phyloP scores from a whole-genome alignment of 352 stramenopile genomes.

The Peronospora farinosa region DNA sequence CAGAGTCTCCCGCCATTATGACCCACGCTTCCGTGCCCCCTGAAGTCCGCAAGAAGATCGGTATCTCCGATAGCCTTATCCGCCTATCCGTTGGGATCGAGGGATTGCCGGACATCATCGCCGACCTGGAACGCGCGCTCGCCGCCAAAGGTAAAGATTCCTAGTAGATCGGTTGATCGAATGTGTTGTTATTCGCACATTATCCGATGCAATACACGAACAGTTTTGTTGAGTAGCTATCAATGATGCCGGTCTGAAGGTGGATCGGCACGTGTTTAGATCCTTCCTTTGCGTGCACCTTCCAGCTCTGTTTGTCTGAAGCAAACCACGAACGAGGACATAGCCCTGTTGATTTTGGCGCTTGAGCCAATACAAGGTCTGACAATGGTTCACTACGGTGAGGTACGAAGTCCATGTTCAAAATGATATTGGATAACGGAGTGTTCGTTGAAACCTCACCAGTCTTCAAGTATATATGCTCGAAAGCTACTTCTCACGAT shows the following conservation, averaged over 20 bases:
- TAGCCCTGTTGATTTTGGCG: no score
- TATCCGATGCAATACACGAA: neutral
- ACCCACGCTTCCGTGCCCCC: constrained; percentile 90
- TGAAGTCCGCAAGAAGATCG: constrained; percentile 82
- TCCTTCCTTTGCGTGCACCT: no score
- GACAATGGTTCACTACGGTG: no score
- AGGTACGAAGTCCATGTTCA: no score
- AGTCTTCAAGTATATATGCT: no score
- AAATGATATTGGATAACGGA: no score
- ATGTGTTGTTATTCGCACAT: neutral
- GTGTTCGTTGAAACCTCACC: no score
- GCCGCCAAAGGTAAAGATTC: constrained; percentile 36
- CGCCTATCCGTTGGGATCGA: constrained; percentile 91
- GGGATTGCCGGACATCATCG: constrained; percentile 87
- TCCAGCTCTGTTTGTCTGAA: no score
- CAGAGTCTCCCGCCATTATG: constrained; percentile 92
- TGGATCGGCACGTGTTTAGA: no score
- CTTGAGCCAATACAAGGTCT: no score
- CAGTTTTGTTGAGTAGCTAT: neutral
- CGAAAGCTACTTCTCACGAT: no score
- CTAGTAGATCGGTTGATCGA: constrained; percentile 15
- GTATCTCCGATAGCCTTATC: constrained; percentile 91
- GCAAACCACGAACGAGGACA: no score
- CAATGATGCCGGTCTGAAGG: neutral
- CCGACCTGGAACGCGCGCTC: constrained; percentile 79